Conservation (phyloP, 192 early-diverging fungal species). For the Coemansia sp. region DNA sequence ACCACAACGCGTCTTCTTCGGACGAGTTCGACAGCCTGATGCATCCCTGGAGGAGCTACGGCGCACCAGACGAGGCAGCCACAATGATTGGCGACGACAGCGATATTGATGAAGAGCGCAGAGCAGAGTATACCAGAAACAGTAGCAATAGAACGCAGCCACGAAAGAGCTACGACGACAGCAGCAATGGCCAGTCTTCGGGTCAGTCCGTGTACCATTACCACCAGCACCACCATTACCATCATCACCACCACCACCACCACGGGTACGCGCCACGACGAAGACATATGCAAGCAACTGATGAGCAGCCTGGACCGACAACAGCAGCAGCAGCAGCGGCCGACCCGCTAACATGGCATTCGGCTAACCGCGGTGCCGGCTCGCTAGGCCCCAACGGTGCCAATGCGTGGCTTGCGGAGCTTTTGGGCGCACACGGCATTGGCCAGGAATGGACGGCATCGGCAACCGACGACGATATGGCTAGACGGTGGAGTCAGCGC, state of each 20-base stretch:
- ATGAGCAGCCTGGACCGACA: neutral
- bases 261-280: slow-evolving; percentile 12
- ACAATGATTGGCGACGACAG: slow-evolving; percentile 12
- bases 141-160: neutral
- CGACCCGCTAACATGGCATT: slow-evolving; percentile 42
- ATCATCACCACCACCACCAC: slow-evolving; percentile 18
- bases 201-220: slow-evolving; percentile 17
- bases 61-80: slow-evolving; percentile 8
- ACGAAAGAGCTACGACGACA: neutral
- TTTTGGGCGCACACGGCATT: slow-evolving; percentile 29
- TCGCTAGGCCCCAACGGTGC: neutral
- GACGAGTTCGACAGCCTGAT: slow-evolving; percentile 11
- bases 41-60: slow-evolving; percentile 27
- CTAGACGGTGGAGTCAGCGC: slow-evolving; percentile 28
- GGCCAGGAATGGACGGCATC: slow-evolving; percentile 31
- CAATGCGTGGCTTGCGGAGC: slow-evolving; percentile 35
- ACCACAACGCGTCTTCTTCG: neutral
- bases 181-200: neutral
- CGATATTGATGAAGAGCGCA: slow-evolving; percentile 7
- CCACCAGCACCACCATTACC: slow-evolving; percentile 39
- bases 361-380: slow-evolving; percentile 7
- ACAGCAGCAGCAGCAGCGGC: slow-evolving; percentile 1
- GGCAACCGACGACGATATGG: slow-evolving; percentile 11
- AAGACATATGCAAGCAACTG: slow-evolving; percentile 13
- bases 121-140: neutral